Percentiles rank a stretch among this genome's conserved stretches.
Conservation (phyloP, 768 basidiomycete genomes). For the Tulasnella sp. region DNA sequence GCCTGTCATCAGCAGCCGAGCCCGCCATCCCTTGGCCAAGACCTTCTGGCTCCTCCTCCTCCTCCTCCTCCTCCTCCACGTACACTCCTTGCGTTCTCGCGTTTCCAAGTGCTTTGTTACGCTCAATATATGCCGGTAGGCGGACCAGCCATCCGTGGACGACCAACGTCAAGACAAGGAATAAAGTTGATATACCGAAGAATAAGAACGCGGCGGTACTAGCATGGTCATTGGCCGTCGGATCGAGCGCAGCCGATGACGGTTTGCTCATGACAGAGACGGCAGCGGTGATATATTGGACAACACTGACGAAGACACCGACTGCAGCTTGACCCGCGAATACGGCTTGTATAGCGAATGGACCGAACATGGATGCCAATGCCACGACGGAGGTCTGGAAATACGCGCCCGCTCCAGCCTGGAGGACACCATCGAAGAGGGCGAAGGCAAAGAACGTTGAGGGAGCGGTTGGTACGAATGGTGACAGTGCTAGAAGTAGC, state of each 20-base stretch:
- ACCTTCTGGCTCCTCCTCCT: constrained; percentile 4
- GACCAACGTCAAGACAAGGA: constrained; percentile 43
- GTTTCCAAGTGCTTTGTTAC: constrained; percentile 34
- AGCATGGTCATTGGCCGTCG: constrained; percentile 28
- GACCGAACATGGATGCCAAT: constrained; percentile 72
- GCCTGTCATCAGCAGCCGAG: constrained; percentile 28
- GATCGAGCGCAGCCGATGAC: constrained; percentile 20
- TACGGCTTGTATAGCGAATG: constrained; percentile 49
- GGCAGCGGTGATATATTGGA: constrained; percentile 24
- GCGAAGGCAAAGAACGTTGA: constrained; percentile 55
- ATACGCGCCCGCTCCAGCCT: constrained; percentile 58
- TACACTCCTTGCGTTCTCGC: not conserved
- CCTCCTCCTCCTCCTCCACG: constrained; percentile 17
- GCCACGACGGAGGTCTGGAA: constrained; percentile 69
- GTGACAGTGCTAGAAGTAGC: constrained; percentile 53
- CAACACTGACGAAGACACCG: constrained; percentile 28
- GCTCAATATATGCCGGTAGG: constrained; percentile 48
- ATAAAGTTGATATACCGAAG: constrained; percentile 58
- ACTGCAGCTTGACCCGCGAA: constrained; percentile 24
- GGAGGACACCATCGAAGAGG: constrained; percentile 45
- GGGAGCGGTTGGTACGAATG: constrained; percentile 44
- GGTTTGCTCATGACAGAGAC: constrained; percentile 14
- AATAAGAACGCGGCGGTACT: constrained; percentile 50
- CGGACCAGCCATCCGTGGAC: constrained; percentile 49
- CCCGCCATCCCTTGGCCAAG: constrained; percentile 23